Base-by-base conservation (phyloP, 129 eudicot genomes). In the Dittrichia graveolens region DNA sequence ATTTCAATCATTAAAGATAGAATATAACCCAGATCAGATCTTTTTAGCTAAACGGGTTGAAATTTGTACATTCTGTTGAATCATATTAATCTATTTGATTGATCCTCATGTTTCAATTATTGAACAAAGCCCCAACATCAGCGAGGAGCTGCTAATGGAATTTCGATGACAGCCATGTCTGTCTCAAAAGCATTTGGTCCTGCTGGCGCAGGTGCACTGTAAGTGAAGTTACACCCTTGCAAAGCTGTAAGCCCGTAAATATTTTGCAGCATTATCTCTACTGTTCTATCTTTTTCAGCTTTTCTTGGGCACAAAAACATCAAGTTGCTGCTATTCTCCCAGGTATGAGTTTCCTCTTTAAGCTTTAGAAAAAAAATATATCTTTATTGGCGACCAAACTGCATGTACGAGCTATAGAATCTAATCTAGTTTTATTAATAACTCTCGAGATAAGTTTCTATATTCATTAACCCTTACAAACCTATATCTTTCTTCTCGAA, bases 271-370 rank as follows among this genome's bases (percentile, higher is more conserved):
- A 24, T 24, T 24, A 2, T 24, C 2, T 24, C 2, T 24, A 24
- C 31, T 24, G 31, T 49, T 49, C 7, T 34, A 12, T 47, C 45
- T 41, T 61, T 48, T 63, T 18, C 74, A 79, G 83, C 13, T 66
- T 79, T 58, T 79, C 83, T 73, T 79, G 75, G 75, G 78, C 79
- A 6, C 79, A 79, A 61, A 79, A 79, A 65, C 79, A 79, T 56
- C 83, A 79, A 73, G 79, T 65, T 74, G 83, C 83, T 4, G 54
- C 58, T 11, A 65, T 79, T 48, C 79, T 79, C 42, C 83, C 79
- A 79, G 83, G 83, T 65, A 60, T 38, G 49, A 75, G 40, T 37
- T 74, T 73, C 47, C 16, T 13, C 8, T 45, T 59, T 47, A 38
- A 58, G 41, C 31, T 24, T 24, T 24, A 24, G 31, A 24, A 24